Evolutionary conservation across 1,284 basidiomycete genomes (phyloP), one percentile per base, ranked within the genome.

Genomic region (Prillingera fragicola): DNA sequence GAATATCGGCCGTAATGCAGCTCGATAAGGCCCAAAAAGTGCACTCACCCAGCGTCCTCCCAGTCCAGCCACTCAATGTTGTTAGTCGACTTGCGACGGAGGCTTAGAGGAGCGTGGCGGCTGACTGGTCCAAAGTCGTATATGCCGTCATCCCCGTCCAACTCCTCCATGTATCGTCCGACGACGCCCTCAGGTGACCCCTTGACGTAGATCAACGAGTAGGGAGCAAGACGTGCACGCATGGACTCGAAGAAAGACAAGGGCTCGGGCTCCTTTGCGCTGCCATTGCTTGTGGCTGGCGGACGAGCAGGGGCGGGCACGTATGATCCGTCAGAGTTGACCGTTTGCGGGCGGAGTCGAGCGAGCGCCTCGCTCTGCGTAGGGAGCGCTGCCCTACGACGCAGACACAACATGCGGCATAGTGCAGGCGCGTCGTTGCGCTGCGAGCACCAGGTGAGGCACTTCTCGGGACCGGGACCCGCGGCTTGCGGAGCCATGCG

Each of bases 401-500:
- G 47, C 17, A 65, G 37, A 38, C 67, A 69, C 19, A 67, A 44
- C 64, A 67, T 69, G 21, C 63, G 51, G 33, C 65, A 67, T 22
- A 63, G 44, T 1, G 67, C 52, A 18, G 50, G 44, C 5, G 41
- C 49, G 27, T 55, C 59, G 32, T 57, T 53, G 1, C 51, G 48
- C 48, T 69, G 67, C 8, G 54, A 49, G 38, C 65, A 67, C 43
- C 61, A 67, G 5, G 63, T 56, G 8, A 63, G 50, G 49, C 67
- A 69, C 50, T 59, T 62, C 38, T 69, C 67, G 10, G 63, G 63
- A n/a, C n/a, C n/a, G n/a, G n/a, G n/a, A n/a, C n/a, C n/a, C n/a
- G n/a, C n/a, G n/a, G n/a, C n/a, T n/a, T n/a, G n/a, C n/a, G n/a
- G n/a, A n/a, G n/a, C n/a, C n/a, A n/a, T n/a, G n/a, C n/a, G n/a